phyloP scores from a whole-genome alignment of 768 basidiomycete species.

The Boletus reticulatus region DNA sequence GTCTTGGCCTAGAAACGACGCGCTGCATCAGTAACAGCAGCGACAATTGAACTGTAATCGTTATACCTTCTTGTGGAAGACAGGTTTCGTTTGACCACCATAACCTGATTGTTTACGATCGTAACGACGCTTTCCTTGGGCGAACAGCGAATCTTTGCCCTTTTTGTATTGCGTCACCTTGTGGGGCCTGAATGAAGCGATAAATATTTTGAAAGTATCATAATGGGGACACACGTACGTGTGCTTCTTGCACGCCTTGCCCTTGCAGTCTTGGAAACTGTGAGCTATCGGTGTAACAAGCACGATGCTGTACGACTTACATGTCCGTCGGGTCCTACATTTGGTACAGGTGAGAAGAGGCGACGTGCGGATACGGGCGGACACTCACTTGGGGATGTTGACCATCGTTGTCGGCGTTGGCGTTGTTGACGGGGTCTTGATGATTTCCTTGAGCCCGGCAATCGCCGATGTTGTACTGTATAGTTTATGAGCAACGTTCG shows the following conservation, averaged over 20 bases:
- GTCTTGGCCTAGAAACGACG: slow-evolving; percentile 76
- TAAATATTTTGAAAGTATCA: not conserved
- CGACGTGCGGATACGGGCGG: not conserved
- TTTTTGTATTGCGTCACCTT: slow-evolving; percentile 99
- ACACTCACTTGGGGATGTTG: slow-evolving; percentile 89
- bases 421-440: slow-evolving; percentile 12
- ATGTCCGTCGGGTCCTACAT: slow-evolving; percentile 88
- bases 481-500: slow-evolving; percentile 22
- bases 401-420: slow-evolving; percentile 61
- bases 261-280: slow-evolving; percentile 75
- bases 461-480: slow-evolving; percentile 29
- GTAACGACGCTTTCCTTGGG: slow-evolving; percentile 99
- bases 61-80: slow-evolving; percentile 98
- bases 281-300: slow-evolving; percentile 1
- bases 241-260: slow-evolving; percentile 96
- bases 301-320: slow-evolving; percentile 47
- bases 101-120: slow-evolving; percentile 99
- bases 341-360: slow-evolving; percentile 12
- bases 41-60: not conserved
- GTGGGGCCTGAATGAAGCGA: slow-evolving; percentile 66
- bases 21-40: not conserved
- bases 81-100: slow-evolving; percentile 99
- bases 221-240: slow-evolving; percentile 59
- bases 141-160: slow-evolving; percentile 97
- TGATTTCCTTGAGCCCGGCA: slow-evolving; percentile 19